Base-by-base conservation (phyloP, 345 rosid species). In the Citrus maxima region DNA sequence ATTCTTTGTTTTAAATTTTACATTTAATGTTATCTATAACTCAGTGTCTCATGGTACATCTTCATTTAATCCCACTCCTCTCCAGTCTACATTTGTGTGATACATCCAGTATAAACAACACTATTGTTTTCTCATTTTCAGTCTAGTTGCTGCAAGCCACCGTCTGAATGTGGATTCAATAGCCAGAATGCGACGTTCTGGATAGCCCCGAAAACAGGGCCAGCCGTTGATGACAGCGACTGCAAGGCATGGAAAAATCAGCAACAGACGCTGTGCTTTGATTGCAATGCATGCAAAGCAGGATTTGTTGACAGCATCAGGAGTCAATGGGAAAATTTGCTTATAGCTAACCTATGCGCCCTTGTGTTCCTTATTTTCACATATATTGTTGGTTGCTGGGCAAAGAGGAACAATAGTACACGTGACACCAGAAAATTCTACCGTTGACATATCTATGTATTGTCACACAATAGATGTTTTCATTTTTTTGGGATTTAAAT, bases 101-200 rank as follows among this genome's bases (percentile, higher is more conserved):
- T 30, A 3, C 32, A 30, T 30, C 40, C 51, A 10, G 18, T 46
- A 12, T 46, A 46, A 46, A 46, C 51, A 46, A 13, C 4, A 46
- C 18, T 12, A 0, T 3, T 46, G 51, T 46, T 46, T 42, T 46
- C 2, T 2, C 51, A 46, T 46, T 54, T 65, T 24, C 79, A 86
- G 88, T 74, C 80, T 42, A 85, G 89, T 35, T 88, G 91, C 83
- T 88, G 91, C 82, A 85, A 85, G 79, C 91, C 91, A 10, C 87
- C 91, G 5, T 56, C 42, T 14, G 46, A 80, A 7, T 88, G 91
- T 18, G 84, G 82, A 27, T 81, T 80, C 54, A 67, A 19, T 62
- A 81, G 59, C 75, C 65, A 70, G 73, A 82, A 81, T 13, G 84
- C 81, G 28, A 87, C 88, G 32, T 72, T 49, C 60, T 84, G 86